Base-by-base conservation (phyloP, 1,284 basidiomycete genomes). In the Cryptococcus maquisensis region DNA sequence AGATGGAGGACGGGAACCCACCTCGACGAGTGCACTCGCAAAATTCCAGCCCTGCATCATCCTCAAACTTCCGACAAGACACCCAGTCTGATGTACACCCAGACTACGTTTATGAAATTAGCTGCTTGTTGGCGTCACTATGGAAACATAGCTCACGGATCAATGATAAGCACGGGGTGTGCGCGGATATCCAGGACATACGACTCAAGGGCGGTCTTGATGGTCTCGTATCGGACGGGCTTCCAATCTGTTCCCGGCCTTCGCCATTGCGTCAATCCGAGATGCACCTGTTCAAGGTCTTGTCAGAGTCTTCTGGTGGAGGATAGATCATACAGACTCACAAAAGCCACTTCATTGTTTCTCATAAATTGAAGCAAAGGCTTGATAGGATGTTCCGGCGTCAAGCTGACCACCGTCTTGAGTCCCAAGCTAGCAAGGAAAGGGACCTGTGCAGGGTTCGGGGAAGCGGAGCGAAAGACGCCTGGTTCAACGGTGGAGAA, bases 31-130 rank as follows among this genome's bases (percentile, higher is more conserved):
- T 3, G 62, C 66, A 6, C 66, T 66, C 20, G 74, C 72, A 63
- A 76, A 76, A 61, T 74, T 76, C 74, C 74, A 76, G 1, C 66
- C 65, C 52, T 76, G 72, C 61, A 76, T 64, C 5, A 64, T 50
- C 15, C 74, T 57, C 49, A 76, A 58, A 36, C 70, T 66, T 0
- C 74, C 74, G 16, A 73, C 64, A 9, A 74, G 65, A 51, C 72
- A 67, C 21, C 74, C 74, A 4, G 68, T 72, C 49, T 74, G 72
- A 63, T 76, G 74, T 41, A 76, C 72, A 3, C 74, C 74, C 7
- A 74, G 51, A 7, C 73, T 75, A 47, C n/a, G n/a, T n/a, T 15
- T 12, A 35, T 15, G 20, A 32, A 3, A 23, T 18, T 38, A 35
- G n/a, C 20, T 36, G 52, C 21, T 40, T 28, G 20, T 21, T 28